A percentile compares a stretch with the other conserved stretches of the same genome.
These are phyloP conservation scores for Hyphopichia khmerensis DNA, from an alignment of 1,139 yeast genomes.

Conservation along the genomic window DNA sequence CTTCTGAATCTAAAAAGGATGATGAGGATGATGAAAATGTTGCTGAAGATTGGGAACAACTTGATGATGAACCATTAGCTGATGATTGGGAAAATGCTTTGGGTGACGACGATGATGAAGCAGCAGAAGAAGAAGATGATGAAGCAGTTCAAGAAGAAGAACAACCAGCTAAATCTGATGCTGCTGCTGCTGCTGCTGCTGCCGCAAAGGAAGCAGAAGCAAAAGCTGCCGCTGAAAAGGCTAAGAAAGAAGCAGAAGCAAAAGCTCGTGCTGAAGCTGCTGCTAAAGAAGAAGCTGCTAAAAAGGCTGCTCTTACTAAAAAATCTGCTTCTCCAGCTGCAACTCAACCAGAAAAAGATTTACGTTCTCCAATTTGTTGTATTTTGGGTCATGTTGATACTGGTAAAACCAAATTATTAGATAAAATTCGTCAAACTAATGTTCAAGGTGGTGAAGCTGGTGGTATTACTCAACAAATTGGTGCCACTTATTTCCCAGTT, in stretches of 20 bases:
- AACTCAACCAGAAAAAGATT: conserved; percentile 40
- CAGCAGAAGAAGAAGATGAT: conserved; percentile 24
- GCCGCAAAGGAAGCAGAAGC: conserved; percentile 19
- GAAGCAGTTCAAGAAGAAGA: conserved; percentile 18
- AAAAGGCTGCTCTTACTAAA: conserved; percentile 15
- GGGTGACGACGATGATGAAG: no score
- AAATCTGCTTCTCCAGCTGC: conserved; percentile 15
- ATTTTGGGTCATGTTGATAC: conserved; percentile 99
- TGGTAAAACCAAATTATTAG: conserved; percentile 95
- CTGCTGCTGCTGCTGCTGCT: background rate
- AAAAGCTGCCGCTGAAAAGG: conserved; percentile 18
- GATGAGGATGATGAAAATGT: conserved; percentile 46
- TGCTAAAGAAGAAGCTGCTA: conserved; percentile 8
- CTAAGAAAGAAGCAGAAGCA: conserved; percentile 14
- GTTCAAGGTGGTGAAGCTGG: conserved; percentile 99
- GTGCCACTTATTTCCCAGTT: conserved; percentile 99
- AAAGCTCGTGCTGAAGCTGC: conserved; percentile 8
- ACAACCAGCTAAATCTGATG: conserved; percentile 15
- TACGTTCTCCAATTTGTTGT: conserved; percentile 99
- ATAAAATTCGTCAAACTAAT: conserved; percentile 96
- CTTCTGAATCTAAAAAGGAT: conserved; percentile 16
- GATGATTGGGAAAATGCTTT: conserved; percentile 42
- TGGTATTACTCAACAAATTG: conserved; percentile 99
- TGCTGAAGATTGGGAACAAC: conserved; percentile 66
- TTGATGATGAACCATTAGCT: conserved; percentile 47